Base-by-base conservation (phyloP, 2,329 filamentous ascomycete species). In the Basipetospora chlamydospora region DNA sequence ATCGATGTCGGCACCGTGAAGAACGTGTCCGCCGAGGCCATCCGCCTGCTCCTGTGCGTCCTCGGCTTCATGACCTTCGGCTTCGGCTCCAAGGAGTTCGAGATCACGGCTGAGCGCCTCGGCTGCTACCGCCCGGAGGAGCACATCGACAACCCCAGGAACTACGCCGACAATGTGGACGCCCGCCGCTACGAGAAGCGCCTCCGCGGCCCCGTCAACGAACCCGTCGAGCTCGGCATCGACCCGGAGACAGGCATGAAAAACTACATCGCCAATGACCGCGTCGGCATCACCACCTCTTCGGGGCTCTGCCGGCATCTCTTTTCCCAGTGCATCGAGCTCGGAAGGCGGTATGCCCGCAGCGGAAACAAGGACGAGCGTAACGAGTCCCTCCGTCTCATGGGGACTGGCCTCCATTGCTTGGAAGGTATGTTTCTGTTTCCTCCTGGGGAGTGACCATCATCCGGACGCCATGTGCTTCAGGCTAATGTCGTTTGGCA, bases 1-100 rank as follows among this genome's bases (percentile, higher is more conserved):
- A 82, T 94, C 48, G 87, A 95, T 56, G 83, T 94, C 34, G 87
- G 85, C 42, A 92, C 85, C 4, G 74, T 94, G 59, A 94, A 94
- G 63, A 73, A 79, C 48, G 86, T 95, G 43, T 88, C 82, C 39
- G 80, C 84, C 35, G 85, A 93, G 58, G 86, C 86, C 40, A 93
- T 95, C 51, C 79, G 87, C 23, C 80, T 95, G 33, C 64, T 94
- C 11, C 73, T 95, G 38, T 93, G 82, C 67, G 74, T 95, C 31
- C 69, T 95, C 28, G 85, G 84, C 12, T 95, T 95, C 65, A 68
- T 95, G 63, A 88, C 76, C 26, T 84, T 86, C 54, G 83, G 83
- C 25, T 88, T 86, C 57, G 83, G 81, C n/a, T 88, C 83, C 1
- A 79, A 72, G 32, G 83, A 88, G 50, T 90, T 86, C 47, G 83